Base-by-base conservation (phyloP, 805 yeast species). In the Suhomyces prunicola region DNA sequence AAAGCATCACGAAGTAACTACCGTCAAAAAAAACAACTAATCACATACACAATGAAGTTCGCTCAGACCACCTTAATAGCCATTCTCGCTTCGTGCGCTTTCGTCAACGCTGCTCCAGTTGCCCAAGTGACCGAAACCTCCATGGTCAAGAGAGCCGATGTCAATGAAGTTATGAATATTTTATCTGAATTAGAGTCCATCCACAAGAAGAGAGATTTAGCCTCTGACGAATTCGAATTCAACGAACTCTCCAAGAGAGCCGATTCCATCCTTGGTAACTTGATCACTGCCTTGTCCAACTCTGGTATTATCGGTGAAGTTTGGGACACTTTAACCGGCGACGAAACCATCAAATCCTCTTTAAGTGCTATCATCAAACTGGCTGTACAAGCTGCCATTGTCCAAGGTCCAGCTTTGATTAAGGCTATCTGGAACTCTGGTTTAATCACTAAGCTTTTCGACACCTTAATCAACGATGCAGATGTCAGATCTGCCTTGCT, bases 361-460 rank as follows among this genome's bases (percentile, higher is more conserved):
- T 49, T 75, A 33, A 51, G 51, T 31, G 50, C 61, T 27, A 64
- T 74, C 48, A 60, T 66, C 54, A 65, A 72, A 63, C 46, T 66
- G 41, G 68, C 76, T 39, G 40, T 74, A 50, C 56, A 63, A 54
- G 67, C 69, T 44, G 72, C 74, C 45, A 47, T 73, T 54, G 69
- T 68, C 41, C 67, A 73, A 50, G 80, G 74, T 49, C 76, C 78
- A 48, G 65, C 74, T 41, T 73, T 75, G 62, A 58, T 74, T 54
- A 61, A 64, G 50, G 78, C 78, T 49, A 56, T 75, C 55, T 74
- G 68, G 71, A 62, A 72, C 59, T 73, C 79, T 33, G 78, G 78
- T 53, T 69, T 73, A 54, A 52, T 75, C 50, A 63, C 64, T 50
- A 65, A 63, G 29, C 55, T 74, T 47, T 70, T 73, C 63, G 57